Evolutionary conservation across 495 filamentous ascomycete species (phyloP), one percentile per base, ranked within the genome.

Genomic region (Penicillium odoratum): DNA sequence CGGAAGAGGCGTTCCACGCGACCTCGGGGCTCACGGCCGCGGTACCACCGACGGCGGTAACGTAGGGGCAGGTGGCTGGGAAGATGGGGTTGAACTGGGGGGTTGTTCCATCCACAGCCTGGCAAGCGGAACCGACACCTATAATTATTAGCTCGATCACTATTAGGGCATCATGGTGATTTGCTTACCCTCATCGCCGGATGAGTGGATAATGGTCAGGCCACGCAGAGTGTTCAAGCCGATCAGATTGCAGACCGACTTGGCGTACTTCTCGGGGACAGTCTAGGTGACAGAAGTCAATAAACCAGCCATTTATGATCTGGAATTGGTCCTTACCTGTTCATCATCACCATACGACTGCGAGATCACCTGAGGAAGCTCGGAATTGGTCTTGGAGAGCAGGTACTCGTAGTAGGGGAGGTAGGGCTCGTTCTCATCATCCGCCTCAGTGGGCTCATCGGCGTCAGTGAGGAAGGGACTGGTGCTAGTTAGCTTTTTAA

Each of bases 341-440:
- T 92, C 89, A 51, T 88, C 82, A 60, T 90, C 88, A 48, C 86
- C 87, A 64, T 91, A 92, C 0, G 85, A 88, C 47, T 84, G 86
- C 47, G 84, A 82, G 59, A 92, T 81, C 25, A 86, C 81, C 54
- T 85, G 83, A 4, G 88, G 89, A 33, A 91, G 78, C 45, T 82
- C 72, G 34, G 66, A 58, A 51, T 79, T 74, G 66, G 85, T 84
- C 18, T 83, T 43, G 8, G 68, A 67, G 34, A 83, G 70, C 15
- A 87, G 69, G 61, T 85, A 86, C 31, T 81, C 76, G 42, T 89
- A 81, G 58, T 83, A 89, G 13, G 81, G 72, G 25, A 89, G 68
- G 61, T 88, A 91, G 0, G 88, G 88, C 75, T 90, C 87, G 66
- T 89, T 89, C 49, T 71, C 67, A 58, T 81, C 64, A 44, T 76